Percentiles rank a stretch among this genome's conserved stretches.
Conservation (phyloP, 202 grass and related monocot species). For the Zizania palustris region DNA sequence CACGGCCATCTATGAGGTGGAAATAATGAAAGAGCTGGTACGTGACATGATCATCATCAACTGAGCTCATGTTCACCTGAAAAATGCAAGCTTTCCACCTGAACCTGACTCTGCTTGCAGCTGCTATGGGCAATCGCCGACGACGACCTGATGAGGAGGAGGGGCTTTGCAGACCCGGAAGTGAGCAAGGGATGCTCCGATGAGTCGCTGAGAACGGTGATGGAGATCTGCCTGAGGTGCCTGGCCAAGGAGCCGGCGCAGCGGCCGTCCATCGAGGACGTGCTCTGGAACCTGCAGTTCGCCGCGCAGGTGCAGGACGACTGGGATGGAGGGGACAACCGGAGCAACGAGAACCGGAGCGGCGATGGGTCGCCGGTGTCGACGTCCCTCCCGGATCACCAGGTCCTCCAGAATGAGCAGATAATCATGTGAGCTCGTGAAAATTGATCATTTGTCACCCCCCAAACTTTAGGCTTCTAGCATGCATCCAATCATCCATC, state of each 20-base stretch:
- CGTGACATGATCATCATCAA: conserved; percentile 25
- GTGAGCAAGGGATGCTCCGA: conserved; percentile 71
- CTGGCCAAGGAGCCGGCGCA: conserved; percentile 66
- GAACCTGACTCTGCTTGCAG: conserved; percentile 43
- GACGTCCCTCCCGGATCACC: conserved; percentile 36
- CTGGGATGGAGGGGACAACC: conserved; percentile 53
- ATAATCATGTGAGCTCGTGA: background rate
- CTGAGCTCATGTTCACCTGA: background rate
- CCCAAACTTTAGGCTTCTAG: too few species aligned
- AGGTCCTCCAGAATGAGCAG: conserved; percentile 42
- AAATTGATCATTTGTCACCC: too few species aligned
- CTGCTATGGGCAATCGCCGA: conserved; percentile 65
- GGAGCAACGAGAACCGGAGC: conserved; percentile 67
- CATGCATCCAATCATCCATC: background rate
- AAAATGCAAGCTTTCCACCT: conserved; percentile 5
- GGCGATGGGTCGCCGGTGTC: conserved; percentile 57
- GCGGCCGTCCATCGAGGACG: conserved; percentile 79
- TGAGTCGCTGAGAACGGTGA: conserved; percentile 71
- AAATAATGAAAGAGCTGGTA: conserved; percentile 92
- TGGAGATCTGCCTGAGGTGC: conserved; percentile 85
- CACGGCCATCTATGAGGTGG: conserved; percentile 72
- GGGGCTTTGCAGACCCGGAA: conserved; percentile 59
- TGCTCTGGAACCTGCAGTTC: conserved; percentile 93
- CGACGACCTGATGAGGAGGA: conserved; percentile 59
- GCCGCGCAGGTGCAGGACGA: conserved; percentile 81